phyloP scores from a whole-genome alignment of 148 eudicot genomes.

The Rhododendron griersonianum region DNA sequence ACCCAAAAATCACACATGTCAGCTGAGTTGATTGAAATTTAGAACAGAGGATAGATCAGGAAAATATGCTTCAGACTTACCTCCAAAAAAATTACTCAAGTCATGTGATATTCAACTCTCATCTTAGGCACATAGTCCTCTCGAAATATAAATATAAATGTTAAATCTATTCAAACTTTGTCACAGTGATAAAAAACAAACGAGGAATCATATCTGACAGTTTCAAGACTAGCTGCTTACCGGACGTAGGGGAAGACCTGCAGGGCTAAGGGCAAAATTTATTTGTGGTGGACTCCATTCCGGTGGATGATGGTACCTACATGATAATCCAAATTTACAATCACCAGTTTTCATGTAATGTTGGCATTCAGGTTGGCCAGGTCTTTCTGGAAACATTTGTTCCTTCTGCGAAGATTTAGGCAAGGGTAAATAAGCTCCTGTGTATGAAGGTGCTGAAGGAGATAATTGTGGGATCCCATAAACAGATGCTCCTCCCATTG shows the following conservation, averaged over 20 bases:
- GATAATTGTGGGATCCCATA: slow-evolving; percentile 64
- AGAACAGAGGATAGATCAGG: background rate
- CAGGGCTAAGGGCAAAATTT: slow-evolving; percentile 53
- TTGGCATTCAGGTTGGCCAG: slow-evolving; percentile 90
- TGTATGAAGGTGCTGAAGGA: slow-evolving; percentile 62
- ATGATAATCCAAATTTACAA: slow-evolving; percentile 84
- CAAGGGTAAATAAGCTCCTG: slow-evolving; percentile 45
- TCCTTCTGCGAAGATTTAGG: slow-evolving; percentile 51
- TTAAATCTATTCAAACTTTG: background rate
- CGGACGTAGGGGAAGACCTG: slow-evolving; percentile 89
- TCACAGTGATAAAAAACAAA: background rate
- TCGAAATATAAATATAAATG: background rate
- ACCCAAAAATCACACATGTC: background rate
- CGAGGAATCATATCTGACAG: background rate
- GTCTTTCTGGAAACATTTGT: slow-evolving; percentile 79
- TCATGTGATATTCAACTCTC: background rate
- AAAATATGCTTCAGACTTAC: background rate
- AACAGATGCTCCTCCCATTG: slow-evolving; percentile 38
- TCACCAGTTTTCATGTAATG: slow-evolving; percentile 84
- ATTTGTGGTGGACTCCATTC: slow-evolving; percentile 50
- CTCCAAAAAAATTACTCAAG: background rate
- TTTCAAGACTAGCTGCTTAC: slow-evolving; percentile 35
- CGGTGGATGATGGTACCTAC: slow-evolving; percentile 86
- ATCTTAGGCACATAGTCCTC: background rate
- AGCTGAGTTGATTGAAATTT: background rate